A percentile compares a stretch with the other conserved stretches of the same genome.
These are phyloP conservation scores for Gynandropsis gynandra DNA, from an alignment of 345 rosid species.

Conservation along the genomic window DNA sequence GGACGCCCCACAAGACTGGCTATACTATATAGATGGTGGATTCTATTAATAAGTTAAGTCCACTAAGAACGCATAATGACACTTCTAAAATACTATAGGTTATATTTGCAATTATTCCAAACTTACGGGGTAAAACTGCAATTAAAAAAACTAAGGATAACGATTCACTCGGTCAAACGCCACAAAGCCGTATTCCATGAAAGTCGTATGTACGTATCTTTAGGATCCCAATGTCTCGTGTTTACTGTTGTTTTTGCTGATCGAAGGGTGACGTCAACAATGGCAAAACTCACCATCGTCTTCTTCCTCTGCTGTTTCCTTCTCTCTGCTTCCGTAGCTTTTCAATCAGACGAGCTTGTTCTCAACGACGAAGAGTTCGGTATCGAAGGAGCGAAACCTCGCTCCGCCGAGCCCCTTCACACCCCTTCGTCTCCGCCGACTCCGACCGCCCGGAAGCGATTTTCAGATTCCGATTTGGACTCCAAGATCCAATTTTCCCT, in stretches of 20 bases:
- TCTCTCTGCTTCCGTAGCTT: slow-evolving; percentile 29
- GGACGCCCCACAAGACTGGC: too few species aligned
- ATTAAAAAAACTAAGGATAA: too few species aligned
- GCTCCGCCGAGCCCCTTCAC: slow-evolving; percentile 31
- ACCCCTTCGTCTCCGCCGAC: slow-evolving; percentile 29
- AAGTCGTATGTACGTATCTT: too few species aligned
- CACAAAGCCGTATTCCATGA: too few species aligned
- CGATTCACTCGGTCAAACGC: too few species aligned
- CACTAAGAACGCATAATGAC: too few species aligned
- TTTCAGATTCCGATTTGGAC: slow-evolving; percentile 74
- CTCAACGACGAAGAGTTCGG: slow-evolving; percentile 81
- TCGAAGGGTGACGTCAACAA: slow-evolving; percentile 12
- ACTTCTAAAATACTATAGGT: too few species aligned
- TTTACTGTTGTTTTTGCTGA: background rate
- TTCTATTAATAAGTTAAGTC: too few species aligned
- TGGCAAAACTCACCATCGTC: slow-evolving; percentile 22
- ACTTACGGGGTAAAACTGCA: too few species aligned
- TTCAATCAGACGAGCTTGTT: slow-evolving; percentile 84
- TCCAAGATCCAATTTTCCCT: slow-evolving; percentile 90
- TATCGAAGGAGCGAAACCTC: slow-evolving; percentile 44
- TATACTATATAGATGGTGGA: too few species aligned
- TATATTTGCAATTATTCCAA: too few species aligned
- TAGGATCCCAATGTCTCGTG: background rate
- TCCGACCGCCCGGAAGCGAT: slow-evolving; percentile 41
- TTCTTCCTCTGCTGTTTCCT: slow-evolving; percentile 25